These are phyloP conservation scores for Alloascoidea africana DNA, from an alignment of 805 yeast genomes.

Conservation along the genomic window DNA sequence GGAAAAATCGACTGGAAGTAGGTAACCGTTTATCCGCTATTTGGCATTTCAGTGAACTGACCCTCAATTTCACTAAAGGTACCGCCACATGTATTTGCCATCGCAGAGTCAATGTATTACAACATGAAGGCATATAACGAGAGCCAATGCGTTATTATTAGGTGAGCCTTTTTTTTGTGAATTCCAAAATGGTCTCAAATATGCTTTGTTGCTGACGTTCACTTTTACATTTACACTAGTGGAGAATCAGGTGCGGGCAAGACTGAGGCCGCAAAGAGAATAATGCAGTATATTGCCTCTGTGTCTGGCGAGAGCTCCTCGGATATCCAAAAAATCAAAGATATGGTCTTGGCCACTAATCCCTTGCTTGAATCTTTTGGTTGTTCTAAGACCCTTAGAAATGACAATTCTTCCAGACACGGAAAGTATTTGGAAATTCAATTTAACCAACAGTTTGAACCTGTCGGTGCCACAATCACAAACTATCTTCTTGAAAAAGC, in stretches of 20 bases:
- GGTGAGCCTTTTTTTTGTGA: constrained; percentile 6
- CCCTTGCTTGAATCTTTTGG: constrained; percentile 86
- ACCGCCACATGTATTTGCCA: constrained; percentile 96
- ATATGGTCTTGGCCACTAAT: constrained; percentile 95
- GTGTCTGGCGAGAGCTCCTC: constrained; percentile 61
- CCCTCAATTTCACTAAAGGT: constrained; percentile 5
- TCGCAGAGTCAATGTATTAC: constrained; percentile 94
- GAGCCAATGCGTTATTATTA: constrained; percentile 88
- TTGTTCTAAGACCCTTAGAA: constrained; percentile 83
- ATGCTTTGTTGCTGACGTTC: too few relatives aligned
- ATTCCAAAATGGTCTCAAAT: too few relatives aligned
- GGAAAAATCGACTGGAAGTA: constrained; percentile 84
- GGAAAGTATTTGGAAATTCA: constrained; percentile 88
- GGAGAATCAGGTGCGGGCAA: constrained; percentile 98
- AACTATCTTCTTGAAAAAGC: constrained; percentile 89
- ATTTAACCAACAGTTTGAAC: constrained; percentile 71
- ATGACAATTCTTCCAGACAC: constrained; percentile 82
- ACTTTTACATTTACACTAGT: constrained; percentile 22
- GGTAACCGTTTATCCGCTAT: constrained; percentile 1
- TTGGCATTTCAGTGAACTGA: background rate
- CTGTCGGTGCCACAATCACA: constrained; percentile 91
- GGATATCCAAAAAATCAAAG: constrained; percentile 76
- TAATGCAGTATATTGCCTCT: constrained; percentile 89
- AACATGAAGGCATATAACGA: constrained; percentile 89
- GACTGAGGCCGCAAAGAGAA: constrained; percentile 94